phyloP scores from a whole-genome alignment of 2,329 filamentous ascomycete genomes.

The Ophidiomyces ophidiicola region DNA sequence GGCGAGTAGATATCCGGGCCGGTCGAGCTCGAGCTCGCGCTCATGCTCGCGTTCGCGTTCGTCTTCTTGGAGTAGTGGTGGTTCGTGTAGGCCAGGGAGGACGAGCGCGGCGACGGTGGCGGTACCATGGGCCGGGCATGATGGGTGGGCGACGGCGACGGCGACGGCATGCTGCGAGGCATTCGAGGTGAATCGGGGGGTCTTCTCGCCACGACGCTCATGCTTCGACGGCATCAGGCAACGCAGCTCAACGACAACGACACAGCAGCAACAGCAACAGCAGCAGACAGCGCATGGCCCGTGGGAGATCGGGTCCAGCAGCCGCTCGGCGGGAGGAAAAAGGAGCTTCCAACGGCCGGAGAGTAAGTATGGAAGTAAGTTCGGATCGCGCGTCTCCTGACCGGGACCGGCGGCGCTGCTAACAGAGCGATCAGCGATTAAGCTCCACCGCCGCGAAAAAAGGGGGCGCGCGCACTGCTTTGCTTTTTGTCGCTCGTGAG shows the following conservation, averaged over 20 bases:
- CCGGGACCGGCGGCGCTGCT: too few species aligned
- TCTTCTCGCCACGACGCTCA: conserved; percentile 33
- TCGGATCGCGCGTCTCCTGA: too few species aligned
- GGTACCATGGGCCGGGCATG: conserved; percentile 18
- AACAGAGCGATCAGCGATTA: too few species aligned
- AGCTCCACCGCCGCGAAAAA: too few species aligned
- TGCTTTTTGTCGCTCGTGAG: too few species aligned
- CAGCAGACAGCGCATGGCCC: too few species aligned
- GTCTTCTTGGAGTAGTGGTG: conserved; percentile 20
- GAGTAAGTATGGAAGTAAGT: too few species aligned
- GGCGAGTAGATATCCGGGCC: conserved; percentile 30
- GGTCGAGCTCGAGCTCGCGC: conserved; percentile 27
- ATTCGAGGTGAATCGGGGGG: conserved; percentile 24
- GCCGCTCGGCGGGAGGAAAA: too few species aligned
- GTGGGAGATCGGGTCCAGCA: too few species aligned
- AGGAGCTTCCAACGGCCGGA: too few species aligned
- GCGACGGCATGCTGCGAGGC: conserved; percentile 22
- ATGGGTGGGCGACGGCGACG: conserved; percentile 16
- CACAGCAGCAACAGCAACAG: background rate
- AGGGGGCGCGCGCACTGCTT: too few species aligned
- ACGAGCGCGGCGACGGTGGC: conserved; percentile 21
- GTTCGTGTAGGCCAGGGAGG: conserved; percentile 18
- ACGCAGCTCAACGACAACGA: background rate
- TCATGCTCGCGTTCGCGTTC: too few species aligned
- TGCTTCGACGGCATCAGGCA: conserved; percentile 15